Base-by-base conservation (phyloP, 2,329 filamentous ascomycete species). In the Fusarium lyarnte region DNA sequence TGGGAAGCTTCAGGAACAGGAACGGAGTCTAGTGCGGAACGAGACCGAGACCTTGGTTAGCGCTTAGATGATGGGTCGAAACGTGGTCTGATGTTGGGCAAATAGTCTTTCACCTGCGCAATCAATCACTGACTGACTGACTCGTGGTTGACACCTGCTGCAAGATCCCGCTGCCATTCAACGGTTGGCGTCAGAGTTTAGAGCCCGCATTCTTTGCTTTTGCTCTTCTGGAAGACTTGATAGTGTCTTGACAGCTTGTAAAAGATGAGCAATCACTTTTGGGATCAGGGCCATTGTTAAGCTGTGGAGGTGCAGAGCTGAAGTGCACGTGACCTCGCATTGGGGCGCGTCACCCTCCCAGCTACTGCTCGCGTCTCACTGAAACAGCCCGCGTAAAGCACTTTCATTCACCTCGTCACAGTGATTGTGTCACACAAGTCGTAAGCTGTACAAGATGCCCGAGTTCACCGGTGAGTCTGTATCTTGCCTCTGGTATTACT, bases 301-400 rank as follows among this genome's bases (percentile, higher is more conserved):
- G 25, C 35, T 29, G 54, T 23, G 38, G 29, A 46, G 39, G 23
- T 16, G 36, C 9, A 14, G 2, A 16, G n/a, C 19, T 25, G 19
- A 21, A 0, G 5, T 23, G 36, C 78, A 80, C 78, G 78, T 80
- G 78, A 80, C 63, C 66, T 69, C 78, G 78, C 63, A 78, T 65
- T 63, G 38, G 27, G 36, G 72, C 78, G 77, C 77, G 78, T 79
- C 66, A 66, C 72, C 58, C 64, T 58, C 63, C 42, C 21, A 58
- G 64, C 43, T 66, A 13, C 59, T 19, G 35, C 46, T 69, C 67
- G 66, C 69, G 67, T 69, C 59, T 74, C 58, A 53, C 29, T n/a
- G 7, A 54, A 58, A 42, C 43, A 66, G n/a, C 25, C 49, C 73
- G 73, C 68, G 73, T 75, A 74, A 74, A 75, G 73, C 52, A 66